A percentile compares a stretch with the other conserved stretches of the same genome.
These are phyloP conservation scores for Ceratocystis smalleyi DNA, from an alignment of 2,329 filamentous ascomycete species.

Conservation along the genomic window DNA sequence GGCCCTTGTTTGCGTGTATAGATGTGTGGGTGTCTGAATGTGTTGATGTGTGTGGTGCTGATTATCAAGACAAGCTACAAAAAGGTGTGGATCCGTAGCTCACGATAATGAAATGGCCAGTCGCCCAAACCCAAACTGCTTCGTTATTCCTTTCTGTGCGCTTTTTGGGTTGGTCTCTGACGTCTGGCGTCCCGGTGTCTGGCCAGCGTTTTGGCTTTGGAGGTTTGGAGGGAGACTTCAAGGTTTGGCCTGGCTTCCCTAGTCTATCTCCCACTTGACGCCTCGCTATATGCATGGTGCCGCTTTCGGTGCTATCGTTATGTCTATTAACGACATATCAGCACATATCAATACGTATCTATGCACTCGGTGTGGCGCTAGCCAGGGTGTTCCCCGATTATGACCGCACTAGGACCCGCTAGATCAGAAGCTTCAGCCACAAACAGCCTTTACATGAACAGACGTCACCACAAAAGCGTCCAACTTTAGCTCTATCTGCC, in stretches of 20 bases:
- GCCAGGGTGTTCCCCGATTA: background rate
- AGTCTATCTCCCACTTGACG: background rate
- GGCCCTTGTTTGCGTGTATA: background rate
- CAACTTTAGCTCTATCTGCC: background rate
- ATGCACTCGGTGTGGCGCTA: background rate
- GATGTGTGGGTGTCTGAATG: too few relatives aligned
- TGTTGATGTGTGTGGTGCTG: too few relatives aligned
- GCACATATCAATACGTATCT: too few relatives aligned
- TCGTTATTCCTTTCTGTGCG: slow-evolving; percentile 1
- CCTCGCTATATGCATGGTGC: slow-evolving; percentile 3
- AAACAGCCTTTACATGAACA: background rate
- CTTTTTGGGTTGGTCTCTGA: background rate
- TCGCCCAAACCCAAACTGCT: background rate
- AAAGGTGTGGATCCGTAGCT: background rate
- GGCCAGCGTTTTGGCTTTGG: background rate
- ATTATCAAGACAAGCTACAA: background rate
- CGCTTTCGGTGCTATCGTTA: slow-evolving; percentile 9
- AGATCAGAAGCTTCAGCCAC: slow-evolving; percentile 5
- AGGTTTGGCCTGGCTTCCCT: background rate
- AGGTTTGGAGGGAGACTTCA: slow-evolving; percentile 2
- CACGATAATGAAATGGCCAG: background rate
- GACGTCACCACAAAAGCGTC: background rate
- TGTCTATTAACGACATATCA: slow-evolving; percentile 1
- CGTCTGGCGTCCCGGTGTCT: background rate
- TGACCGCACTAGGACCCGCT: background rate